A percentile compares a stretch with the other conserved stretches of the same genome.
Conservation (phyloP, 2,329 filamentous ascomycete species). For the Periconia sp. region DNA sequence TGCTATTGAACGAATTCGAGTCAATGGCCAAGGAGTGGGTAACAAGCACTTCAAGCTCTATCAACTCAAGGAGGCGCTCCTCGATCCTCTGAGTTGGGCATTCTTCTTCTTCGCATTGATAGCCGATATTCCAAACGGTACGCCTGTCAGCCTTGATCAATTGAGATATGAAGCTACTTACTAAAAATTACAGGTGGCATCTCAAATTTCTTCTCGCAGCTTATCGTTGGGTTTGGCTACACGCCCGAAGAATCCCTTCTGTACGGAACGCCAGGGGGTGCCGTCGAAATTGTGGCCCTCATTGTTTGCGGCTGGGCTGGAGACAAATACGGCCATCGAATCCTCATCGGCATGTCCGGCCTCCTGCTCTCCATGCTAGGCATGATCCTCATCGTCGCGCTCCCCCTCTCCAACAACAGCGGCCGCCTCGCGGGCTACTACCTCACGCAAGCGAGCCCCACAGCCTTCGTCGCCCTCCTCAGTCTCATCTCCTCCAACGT, state of each 20-base stretch:
- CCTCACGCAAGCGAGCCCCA: conserved; percentile 61
- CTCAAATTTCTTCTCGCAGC: conserved; percentile 62
- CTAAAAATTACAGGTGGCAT: conserved; percentile 47
- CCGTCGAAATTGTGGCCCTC: conserved; percentile 63
- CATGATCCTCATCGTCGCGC: conserved; percentile 64
- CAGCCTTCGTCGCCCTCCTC: conserved; percentile 65
- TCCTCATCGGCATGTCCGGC: conserved; percentile 58
- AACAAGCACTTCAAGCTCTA: conserved; percentile 69
- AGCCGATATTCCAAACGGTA: conserved; percentile 60
- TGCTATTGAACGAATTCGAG: conserved; percentile 69
- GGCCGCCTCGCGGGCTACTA: conserved; percentile 68
- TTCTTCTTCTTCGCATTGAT: conserved; percentile 61
- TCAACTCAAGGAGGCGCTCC: conserved; percentile 63
- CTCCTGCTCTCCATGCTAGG: conserved; percentile 59
- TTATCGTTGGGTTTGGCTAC: conserved; percentile 67
- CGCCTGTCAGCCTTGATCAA: background rate
- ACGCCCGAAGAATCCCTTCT: conserved; percentile 63
- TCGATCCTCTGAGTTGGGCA: conserved; percentile 62
- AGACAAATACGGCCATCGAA: conserved; percentile 58
- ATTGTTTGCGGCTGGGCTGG: conserved; percentile 60
- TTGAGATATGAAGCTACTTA: background rate
- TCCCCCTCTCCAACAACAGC: conserved; percentile 59
- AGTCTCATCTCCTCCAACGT: conserved; percentile 66
- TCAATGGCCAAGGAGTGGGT: conserved; percentile 75
- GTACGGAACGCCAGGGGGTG: conserved; percentile 66